These are phyloP conservation scores for Aspergillus pseudoviridinutans DNA, from an alignment of 2,329 filamentous ascomycete genomes.

Conservation along the genomic window DNA sequence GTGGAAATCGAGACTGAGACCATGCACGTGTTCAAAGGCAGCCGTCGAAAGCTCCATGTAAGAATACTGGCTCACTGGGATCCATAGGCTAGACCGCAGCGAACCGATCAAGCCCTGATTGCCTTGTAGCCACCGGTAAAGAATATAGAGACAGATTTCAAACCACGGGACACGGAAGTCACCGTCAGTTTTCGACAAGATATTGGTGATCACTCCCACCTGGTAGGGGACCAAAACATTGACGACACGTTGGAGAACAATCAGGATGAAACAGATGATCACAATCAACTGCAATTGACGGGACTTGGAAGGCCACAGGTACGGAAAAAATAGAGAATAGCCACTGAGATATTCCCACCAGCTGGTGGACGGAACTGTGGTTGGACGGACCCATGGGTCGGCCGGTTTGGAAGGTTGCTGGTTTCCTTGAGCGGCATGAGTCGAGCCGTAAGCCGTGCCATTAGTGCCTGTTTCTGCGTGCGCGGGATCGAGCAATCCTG, in stretches of 20 bases:
- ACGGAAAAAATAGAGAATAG: conserved; percentile 92
- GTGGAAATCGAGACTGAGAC: conserved; percentile 92
- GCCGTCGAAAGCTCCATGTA: conserved; percentile 92
- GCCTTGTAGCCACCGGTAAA: conserved; percentile 79
- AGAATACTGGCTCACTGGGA: conserved; percentile 94
- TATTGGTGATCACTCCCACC: conserved; percentile 73
- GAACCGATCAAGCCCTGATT: conserved; percentile 83
- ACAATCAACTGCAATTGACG: conserved; percentile 72
- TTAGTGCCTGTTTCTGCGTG: conserved; percentile 46
- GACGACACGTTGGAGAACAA: conserved; percentile 75
- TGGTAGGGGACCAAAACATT: conserved; percentile 84
- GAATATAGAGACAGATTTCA: conserved; percentile 70
- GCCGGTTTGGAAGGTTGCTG: conserved; percentile 43
- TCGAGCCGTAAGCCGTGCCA: conserved; percentile 50
- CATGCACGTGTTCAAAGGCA: conserved; percentile 95
- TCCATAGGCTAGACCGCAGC: conserved; percentile 80
- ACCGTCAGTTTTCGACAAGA: conserved; percentile 59
- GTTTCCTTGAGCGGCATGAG: conserved; percentile 34
- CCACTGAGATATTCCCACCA: conserved; percentile 96
- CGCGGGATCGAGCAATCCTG: conserved; percentile 38
- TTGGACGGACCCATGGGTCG: conserved; percentile 84
- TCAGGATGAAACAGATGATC: conserved; percentile 73
- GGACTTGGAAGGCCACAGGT: conserved; percentile 89
- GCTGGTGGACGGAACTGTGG: conserved; percentile 76
- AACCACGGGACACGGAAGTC: conserved; percentile 63